These are phyloP conservation scores for Colletotrichum plurivorum DNA, from an alignment of 2,329 filamentous ascomycete species.

Conservation along the genomic window DNA sequence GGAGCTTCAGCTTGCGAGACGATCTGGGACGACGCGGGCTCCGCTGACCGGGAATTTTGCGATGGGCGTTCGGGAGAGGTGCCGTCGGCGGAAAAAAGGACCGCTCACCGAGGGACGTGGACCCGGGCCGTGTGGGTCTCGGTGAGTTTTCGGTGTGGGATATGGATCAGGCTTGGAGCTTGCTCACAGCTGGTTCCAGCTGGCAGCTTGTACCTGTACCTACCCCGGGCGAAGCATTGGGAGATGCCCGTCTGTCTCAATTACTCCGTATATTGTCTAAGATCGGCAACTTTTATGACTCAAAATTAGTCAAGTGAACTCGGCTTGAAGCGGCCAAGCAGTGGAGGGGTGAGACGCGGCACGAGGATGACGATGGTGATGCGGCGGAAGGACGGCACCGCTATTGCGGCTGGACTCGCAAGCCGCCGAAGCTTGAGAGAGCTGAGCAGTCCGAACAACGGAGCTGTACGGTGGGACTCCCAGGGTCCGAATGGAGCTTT, in stretches of 20 bases:
- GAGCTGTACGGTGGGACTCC: slow-evolving; percentile 13
- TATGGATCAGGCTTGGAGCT: neutral
- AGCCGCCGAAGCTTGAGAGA: slow-evolving; percentile 12
- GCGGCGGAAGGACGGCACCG: neutral
- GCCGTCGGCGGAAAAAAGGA: slow-evolving; percentile 33
- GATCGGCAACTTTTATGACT: slow-evolving; percentile 2
- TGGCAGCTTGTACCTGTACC: neutral
- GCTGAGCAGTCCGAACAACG: slow-evolving; percentile 21
- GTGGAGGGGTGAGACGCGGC: neutral
- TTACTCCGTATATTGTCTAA: neutral
- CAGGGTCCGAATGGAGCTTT: slow-evolving; percentile 11
- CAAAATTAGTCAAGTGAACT: slow-evolving; percentile 15
- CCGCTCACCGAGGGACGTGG: slow-evolving; percentile 25
- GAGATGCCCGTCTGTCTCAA: neutral
- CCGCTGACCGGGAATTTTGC: slow-evolving; percentile 32
- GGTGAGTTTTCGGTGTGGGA: slow-evolving; percentile 13
- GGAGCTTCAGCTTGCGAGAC: slow-evolving; percentile 38
- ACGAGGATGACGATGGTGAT: neutral
- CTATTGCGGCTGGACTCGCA: slow-evolving; percentile 8
- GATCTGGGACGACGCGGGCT: slow-evolving; percentile 44
- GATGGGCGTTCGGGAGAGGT: neutral
- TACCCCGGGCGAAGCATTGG: neutral
- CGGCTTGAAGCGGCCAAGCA: neutral
- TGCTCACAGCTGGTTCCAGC: neutral
- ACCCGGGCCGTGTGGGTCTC: too few species aligned